Evolutionary conservation across 495 filamentous ascomycete species (phyloP), one percentile per base, ranked within the genome.

Genomic region (Poronia punctata): DNA sequence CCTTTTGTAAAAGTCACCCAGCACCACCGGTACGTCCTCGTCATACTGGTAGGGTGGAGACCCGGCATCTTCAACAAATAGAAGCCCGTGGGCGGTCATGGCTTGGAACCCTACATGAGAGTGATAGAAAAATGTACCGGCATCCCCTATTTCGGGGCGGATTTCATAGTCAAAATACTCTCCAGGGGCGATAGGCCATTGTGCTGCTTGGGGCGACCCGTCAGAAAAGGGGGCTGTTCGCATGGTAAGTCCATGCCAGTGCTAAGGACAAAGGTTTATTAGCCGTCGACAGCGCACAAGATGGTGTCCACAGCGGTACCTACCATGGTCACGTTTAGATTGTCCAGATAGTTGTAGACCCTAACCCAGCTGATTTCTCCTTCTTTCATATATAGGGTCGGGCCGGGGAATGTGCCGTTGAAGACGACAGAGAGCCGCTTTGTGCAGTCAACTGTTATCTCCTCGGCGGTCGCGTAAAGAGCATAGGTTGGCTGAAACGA

Each of bases 91-190:
- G 4, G 68, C 70, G 30, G 70, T 70, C 21, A 72, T 55, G 2
- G 74, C 66, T 54, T 80, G 75, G 42, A 79, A 68, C 0, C 60
- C 70, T 19, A 79, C 66, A 41, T 80, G 76, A 7, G 72, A 77
- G 48, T 80, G 75, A 40, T 79, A 80, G 51, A 74, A 79, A 54
- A 77, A 79, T 4, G 71, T 71, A 12, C 74, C 76, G 7, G 74
- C 68, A 36, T 73, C 63, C 6, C 66, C 68, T 4, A 57, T 14
- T 14, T 71, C 58, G 6, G 70, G 64, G 7, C 57, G 53, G 15
- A 79, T 61, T 49, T 80, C 73, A 50, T 80, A 79, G 57, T 82
- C 78, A 56, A 80, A 79, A 59, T 70, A 80, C 45, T 74, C 65
- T 11, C 62, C 49, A 7, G 75, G 74, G 3, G 74, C 69, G 36